These are phyloP conservation scores for Phytophthora boehmeriae DNA, from an alignment of 352 stramenopile species.

Conservation along the genomic window DNA sequence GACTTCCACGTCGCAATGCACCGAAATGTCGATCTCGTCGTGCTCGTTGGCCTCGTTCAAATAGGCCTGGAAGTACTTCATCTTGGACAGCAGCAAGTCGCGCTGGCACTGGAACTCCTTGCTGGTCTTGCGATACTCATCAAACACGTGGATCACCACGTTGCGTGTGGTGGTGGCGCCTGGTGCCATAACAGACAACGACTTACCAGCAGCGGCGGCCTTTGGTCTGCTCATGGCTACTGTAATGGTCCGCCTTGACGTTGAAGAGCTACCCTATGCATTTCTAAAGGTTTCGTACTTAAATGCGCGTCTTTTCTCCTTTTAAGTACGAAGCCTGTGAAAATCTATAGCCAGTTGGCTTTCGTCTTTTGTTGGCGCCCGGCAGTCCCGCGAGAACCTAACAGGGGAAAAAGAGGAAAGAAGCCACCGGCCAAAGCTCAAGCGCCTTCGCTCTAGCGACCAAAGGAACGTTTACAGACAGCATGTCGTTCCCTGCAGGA, in stretches of 20 bases:
- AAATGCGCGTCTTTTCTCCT: too few species aligned
- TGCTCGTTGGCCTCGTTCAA: constrained; percentile 76
- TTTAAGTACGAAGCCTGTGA: too few species aligned
- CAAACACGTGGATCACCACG: constrained; percentile 91
- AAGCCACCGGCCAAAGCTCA: constrained; percentile 15
- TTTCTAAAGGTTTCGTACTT: too few species aligned
- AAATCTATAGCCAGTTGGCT: background rate
- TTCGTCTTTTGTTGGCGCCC: background rate
- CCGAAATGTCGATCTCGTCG: constrained; percentile 93
- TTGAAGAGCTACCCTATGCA: too few species aligned
- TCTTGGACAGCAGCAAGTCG: constrained; percentile 83
- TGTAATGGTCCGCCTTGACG: constrained; percentile 8
- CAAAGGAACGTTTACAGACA: background rate
- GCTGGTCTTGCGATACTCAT: constrained; percentile 85
- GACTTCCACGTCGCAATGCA: constrained; percentile 93
- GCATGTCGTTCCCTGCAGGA: constrained; percentile 74
- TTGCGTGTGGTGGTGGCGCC: constrained; percentile 23
- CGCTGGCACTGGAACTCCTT: constrained; percentile 88
- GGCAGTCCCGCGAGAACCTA: background rate
- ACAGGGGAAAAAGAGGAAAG: constrained; percentile 34
- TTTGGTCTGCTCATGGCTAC: background rate
- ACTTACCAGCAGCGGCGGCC: background rate
- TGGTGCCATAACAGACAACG: background rate
- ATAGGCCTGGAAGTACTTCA: constrained; percentile 92
- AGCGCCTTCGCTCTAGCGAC: background rate